Evolutionary conservation across 176 grass and related monocot species (phyloP).

Genomic region (Hsuehochloa calcarea): DNA sequence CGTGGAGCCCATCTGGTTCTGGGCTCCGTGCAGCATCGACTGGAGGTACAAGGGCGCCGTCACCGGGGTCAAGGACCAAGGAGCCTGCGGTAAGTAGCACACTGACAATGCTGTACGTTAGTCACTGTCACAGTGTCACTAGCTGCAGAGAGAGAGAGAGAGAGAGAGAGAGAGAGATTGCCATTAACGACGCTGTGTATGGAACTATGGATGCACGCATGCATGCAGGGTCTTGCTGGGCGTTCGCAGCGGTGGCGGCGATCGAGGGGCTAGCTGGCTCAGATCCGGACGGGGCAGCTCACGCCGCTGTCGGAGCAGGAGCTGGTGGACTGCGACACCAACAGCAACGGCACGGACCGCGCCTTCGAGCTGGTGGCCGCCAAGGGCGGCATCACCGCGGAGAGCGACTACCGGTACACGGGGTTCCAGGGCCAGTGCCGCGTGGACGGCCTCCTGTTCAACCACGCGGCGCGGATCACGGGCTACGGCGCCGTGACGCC

Average conservation of each 20-base stretch:
- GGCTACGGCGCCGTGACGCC: not conserved
- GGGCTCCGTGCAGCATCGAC: constrained; percentile 19
- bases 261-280: constrained; percentile 31
- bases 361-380: constrained; percentile 21
- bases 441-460: not conserved
- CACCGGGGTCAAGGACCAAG: constrained; percentile 18
- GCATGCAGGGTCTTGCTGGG: constrained; percentile 31
- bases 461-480: not conserved
- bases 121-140: not conserved
- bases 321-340: constrained; percentile 28
- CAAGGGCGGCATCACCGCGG: constrained; percentile 20
- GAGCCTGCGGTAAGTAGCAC: not conserved
- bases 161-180: not conserved
- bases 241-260: constrained; percentile 33
- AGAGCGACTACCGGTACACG: not conserved
- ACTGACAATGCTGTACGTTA: not conserved
- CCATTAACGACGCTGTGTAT: not conserved
- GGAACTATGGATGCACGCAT: not conserved
- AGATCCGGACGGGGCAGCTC: constrained; percentile 32
- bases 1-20: not conserved
- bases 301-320: constrained; percentile 39
- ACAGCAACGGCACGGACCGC: not conserved
- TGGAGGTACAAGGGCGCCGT: constrained; percentile 22
- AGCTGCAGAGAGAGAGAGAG: not conserved
- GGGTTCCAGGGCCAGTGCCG: constrained; percentile 4